Base-by-base conservation (phyloP, 768 basidiomycete species). In the Lanmaoa pseudosensibilis region DNA sequence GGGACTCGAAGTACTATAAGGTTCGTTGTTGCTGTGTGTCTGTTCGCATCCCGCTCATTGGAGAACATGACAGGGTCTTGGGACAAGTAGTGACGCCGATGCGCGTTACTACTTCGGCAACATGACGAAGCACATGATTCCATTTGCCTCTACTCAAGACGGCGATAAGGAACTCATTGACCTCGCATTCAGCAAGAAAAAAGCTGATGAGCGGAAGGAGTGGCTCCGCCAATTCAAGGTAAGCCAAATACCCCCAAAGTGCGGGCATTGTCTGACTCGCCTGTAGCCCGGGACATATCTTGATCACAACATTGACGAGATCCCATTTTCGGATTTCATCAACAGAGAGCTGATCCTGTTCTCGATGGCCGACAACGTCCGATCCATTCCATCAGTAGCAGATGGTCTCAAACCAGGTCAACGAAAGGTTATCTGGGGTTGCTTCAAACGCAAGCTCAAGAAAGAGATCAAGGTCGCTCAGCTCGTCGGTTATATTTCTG, bases 171-270 rank as follows among this genome's bases (percentile, higher is more conserved):
- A 86, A 8, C 80, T 98, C 36, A 96, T 99, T 57, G 97, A 99
- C 39, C 86, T 99, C 54, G 97, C 97, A 0, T 99, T 99, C 80
- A 98, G 93, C 78, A 99, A 98, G 84, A 98, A 98, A 80, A 98
- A 96, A 69, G 92, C 94, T 0, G 97, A 99, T 57, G 94, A 98
- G 3, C 87, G 97, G 50, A 98, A 99, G 72, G 97, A 99, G 55
- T 99, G 97, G 97, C 76, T 99, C 13, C 83, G 97, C 23, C 87
- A 92, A 58, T 96, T 94, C 77, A 93, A 83, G 79, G 94, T 89
- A 64, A 54, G 75, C 5, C 12, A 15, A 16, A 34, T 21, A 21
- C 23, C 16, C 6, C 21, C 9, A 12, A n/a, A 46, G 40, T 34
- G 4, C 3, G 6, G n/a, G 19, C 11, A 16, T 50, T 40, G 18